phyloP scores from a whole-genome alignment of 108 stramenopile genomes.

The Nannochloropsis gaditana region DNA sequence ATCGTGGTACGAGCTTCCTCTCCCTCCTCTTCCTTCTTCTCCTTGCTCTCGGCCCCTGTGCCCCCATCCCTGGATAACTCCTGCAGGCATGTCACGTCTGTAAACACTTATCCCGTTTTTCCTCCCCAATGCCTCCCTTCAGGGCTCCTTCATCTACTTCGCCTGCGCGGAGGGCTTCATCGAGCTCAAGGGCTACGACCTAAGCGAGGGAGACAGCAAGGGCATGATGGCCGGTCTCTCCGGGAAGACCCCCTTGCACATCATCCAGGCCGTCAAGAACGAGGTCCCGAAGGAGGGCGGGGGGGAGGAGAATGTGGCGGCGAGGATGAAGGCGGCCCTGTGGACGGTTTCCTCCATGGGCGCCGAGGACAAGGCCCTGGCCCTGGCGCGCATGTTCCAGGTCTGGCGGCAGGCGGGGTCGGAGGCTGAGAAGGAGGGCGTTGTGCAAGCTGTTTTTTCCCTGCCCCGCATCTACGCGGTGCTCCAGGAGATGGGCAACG shows the following conservation, averaged over 20 bases:
- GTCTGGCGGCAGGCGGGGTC: slow-evolving; percentile 52
- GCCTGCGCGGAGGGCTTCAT: slow-evolving; percentile 25
- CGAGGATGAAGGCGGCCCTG: slow-evolving; percentile 2
- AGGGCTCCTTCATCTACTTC: slow-evolving; percentile 15
- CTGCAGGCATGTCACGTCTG: background rate
- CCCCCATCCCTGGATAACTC: background rate
- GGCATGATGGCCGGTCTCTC: slow-evolving; percentile 13
- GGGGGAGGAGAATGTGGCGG: slow-evolving; percentile 11
- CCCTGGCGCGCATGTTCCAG: slow-evolving; percentile 25
- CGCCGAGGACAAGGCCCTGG: slow-evolving; percentile 33
- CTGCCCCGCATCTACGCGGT: slow-evolving; percentile 71
- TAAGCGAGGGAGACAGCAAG: slow-evolving; percentile 20
- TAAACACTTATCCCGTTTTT: background rate
- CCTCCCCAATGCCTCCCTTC: background rate
- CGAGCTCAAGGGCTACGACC: slow-evolving; percentile 45
- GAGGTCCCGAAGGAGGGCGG: background rate
- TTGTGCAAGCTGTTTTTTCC: slow-evolving; percentile 57
- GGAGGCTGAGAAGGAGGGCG: slow-evolving; percentile 59
- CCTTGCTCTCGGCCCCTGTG: background rate
- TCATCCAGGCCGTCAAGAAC: background rate
- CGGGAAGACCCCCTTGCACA: background rate
- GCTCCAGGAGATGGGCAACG: slow-evolving; percentile 75
- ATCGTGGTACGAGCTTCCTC: slow-evolving; percentile 54
- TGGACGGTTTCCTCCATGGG: slow-evolving; percentile 16
- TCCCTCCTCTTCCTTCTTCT: background rate